Base-by-base conservation (phyloP, 2,329 filamentous ascomycete species). In the Aspergillus fischeri region DNA sequence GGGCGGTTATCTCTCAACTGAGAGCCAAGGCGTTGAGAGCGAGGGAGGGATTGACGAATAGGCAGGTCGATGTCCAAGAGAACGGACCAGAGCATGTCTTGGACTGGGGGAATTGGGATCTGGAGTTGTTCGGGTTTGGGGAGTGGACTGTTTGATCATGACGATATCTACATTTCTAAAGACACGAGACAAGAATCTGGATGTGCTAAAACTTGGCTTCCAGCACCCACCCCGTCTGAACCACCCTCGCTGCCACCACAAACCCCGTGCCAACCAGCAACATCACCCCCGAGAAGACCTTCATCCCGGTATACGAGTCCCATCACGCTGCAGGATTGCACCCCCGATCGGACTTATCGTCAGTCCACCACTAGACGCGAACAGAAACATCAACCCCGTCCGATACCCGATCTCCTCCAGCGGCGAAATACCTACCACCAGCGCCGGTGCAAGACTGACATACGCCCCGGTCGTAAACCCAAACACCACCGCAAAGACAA, bases 311-410 rank as follows among this genome's bases (percentile, higher is more conserved):
- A 61, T 82, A 88, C 4, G 71, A 69, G 1, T 85, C 86, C 79
- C 58, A 61, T 82, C 77, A 1, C 73, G 68, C 8, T 67, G 67
- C 7, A 87, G 74, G 25, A 89, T 77, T 4, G 82, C 83, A 8
- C 87, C 87, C 1, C 80, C 86, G 64, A 91, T 87, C 0, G 88
- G 88, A 49, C 80, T 84, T 0, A 86, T 85, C 0, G 83, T 83
- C 54, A 91, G 73, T 0, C 83, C 86, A 5, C 84, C 86, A n/a
- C 90, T 71, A 1, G 83, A 79, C 55, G 85, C 77, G 49, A 85
- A 67, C 17, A 83, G 79, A 64, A 87, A 87, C 6, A 83, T 76
- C 0, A 82, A 78, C 0, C 89, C 89, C 2, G 80, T 84, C 4
- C 88, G 77, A 1, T 85, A 81, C 8, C 88, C 89, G 41, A 91